Evolutionary conservation across 208 protist genomes (phyloP).

Genomic region (Acanthamoeba culbertsoni): DNA sequence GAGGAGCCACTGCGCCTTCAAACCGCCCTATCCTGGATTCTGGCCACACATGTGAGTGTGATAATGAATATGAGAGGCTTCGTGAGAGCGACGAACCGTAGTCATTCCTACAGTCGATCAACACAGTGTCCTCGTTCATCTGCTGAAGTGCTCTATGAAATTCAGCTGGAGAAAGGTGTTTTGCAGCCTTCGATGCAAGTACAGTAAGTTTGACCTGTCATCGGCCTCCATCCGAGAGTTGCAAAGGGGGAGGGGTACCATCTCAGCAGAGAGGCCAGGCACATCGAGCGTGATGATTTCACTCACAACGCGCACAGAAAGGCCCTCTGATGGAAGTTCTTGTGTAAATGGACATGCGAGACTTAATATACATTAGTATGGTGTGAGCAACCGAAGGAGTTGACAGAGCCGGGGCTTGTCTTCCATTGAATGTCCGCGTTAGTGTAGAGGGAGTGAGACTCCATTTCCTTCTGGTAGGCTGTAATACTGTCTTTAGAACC

Average conservation of each 20-base stretch:
- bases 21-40: slow-evolving; percentile 51
- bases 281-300: slow-evolving; percentile 40
- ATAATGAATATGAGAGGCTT: background rate
- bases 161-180: background rate
- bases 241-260: background rate
- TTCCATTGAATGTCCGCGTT: background rate
- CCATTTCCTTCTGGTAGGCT: background rate
- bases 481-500: background rate
- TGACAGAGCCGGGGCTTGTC: background rate
- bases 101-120: slow-evolving; percentile 60
- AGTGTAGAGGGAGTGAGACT: background rate
- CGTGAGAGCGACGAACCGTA: background rate
- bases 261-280: background rate
- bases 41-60: background rate
- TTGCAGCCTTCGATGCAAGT: background rate
- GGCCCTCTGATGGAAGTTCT: background rate
- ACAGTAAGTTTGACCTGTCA: too few relatives aligned
- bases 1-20: background rate
- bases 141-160: background rate
- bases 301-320: background rate
- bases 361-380: background rate
- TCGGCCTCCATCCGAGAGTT: background rate
- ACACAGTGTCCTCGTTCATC: background rate
- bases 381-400: background rate
- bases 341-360: background rate